Conservation (phyloP, 345 rosid species). For the Camelina neglecta region DNA sequence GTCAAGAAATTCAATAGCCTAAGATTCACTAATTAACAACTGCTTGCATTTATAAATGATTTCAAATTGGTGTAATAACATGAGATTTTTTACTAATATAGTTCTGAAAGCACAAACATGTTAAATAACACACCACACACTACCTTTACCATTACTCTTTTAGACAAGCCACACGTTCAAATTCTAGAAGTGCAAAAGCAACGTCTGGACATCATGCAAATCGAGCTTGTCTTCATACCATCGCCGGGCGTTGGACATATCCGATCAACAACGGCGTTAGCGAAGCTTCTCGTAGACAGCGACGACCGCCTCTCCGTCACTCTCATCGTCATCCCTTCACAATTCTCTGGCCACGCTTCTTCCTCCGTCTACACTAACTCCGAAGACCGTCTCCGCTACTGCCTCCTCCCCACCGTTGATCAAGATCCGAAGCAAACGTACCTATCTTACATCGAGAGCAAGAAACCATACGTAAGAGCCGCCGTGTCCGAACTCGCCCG, state of each 20-base stretch:
- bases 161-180: neutral
- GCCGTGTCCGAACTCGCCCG: conserved; percentile 32
- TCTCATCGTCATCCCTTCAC: conserved; percentile 45
- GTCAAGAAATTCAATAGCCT: too few species aligned
- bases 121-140: neutral
- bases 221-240: conserved; percentile 60
- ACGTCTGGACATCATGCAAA: conserved; percentile 21
- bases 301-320: conserved; percentile 46
- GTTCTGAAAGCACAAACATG: neutral
- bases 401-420: conserved; percentile 30
- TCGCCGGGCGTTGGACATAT: conserved; percentile 50
- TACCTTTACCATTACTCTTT: neutral
- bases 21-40: too few species aligned
- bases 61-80: too few species aligned
- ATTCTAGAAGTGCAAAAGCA: neutral
- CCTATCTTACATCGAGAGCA: conserved; percentile 34
- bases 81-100: too few species aligned
- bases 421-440: neutral
- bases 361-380: conserved; percentile 24
- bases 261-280: conserved; percentile 40
- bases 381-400: conserved; percentile 22
- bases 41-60: too few species aligned
- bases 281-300: conserved; percentile 45
- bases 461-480: conserved; percentile 44
- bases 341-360: neutral